Conservation (phyloP, 139 green algal genomes). For the Coelastrella sp. region DNA sequence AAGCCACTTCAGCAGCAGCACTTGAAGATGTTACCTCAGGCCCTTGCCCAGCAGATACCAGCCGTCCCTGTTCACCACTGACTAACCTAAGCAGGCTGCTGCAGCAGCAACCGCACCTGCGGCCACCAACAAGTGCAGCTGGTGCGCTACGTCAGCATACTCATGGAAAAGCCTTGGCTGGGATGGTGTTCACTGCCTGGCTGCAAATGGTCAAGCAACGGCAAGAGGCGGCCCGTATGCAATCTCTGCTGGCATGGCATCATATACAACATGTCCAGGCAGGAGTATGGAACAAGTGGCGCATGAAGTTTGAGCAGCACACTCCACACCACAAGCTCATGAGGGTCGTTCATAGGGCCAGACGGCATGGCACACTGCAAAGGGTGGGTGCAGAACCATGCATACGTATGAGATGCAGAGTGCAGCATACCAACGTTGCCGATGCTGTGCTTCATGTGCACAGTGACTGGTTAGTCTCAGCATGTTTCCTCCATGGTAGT, state of each 20-base stretch:
- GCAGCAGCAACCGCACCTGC: constrained; percentile 35
- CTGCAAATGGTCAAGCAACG: not conserved
- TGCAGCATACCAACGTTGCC: too few relatives aligned
- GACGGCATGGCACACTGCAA: constrained; percentile 7
- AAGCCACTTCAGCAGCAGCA: not conserved
- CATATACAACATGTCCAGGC: constrained; percentile 52
- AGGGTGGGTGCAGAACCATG: not conserved
- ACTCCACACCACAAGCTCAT: constrained; percentile 35
- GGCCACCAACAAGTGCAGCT: constrained; percentile 19
- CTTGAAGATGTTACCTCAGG: too few relatives aligned
- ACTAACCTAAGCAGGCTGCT: constrained; percentile 26
- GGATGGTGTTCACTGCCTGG: not conserved
- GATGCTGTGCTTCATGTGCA: too few relatives aligned
- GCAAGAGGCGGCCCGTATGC: not conserved
- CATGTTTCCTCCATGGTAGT: too few relatives aligned
- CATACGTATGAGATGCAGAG: too few relatives aligned
- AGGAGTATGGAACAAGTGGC: constrained; percentile 37
- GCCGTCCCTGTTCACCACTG: constrained; percentile 14
- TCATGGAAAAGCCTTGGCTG: not conserved
- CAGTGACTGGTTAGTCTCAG: too few relatives aligned
- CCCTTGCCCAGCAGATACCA: too few relatives aligned
- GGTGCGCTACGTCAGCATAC: not conserved
- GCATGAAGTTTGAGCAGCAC: constrained; percentile 6
- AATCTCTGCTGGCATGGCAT: constrained; percentile 42
- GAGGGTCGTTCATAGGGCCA: not conserved